These are phyloP conservation scores for Boletellus sp. DNA, from an alignment of 768 basidiomycete genomes.

Conservation along the genomic window DNA sequence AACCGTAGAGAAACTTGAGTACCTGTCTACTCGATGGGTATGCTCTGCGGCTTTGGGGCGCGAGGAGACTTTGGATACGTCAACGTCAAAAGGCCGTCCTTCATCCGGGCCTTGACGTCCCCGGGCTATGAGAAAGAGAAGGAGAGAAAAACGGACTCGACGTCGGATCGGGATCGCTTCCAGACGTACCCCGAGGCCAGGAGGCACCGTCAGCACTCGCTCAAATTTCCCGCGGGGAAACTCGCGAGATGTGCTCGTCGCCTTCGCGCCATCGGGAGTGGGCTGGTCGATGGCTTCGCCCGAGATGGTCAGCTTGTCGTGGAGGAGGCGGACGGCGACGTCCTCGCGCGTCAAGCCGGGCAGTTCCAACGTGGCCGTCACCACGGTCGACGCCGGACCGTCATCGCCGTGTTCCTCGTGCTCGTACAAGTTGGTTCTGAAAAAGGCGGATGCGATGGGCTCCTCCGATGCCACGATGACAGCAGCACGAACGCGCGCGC, in stretches of 20 bases:
- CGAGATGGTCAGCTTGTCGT: neutral
- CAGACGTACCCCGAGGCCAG: neutral
- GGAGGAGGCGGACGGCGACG: neutral
- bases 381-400: neutral
- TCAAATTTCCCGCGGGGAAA: neutral
- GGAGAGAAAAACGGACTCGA: no score
- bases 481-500: no score
- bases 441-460: neutral
- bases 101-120: neutral
- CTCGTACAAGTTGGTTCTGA: neutral
- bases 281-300: neutral
- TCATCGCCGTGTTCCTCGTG: neutral
- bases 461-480: no score
- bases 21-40: neutral
- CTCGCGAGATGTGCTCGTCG: neutral
- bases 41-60: neutral
- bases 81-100: neutral
- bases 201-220: neutral
- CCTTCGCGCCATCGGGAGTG: neutral
- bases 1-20: neutral
- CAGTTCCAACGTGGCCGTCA: neutral
- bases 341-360: neutral
- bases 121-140: neutral
- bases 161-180: neutral
- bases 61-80: neutral